A percentile compares a stretch with the other conserved stretches of the same genome.
Conservation (phyloP, 2,329 filamentous ascomycete genomes). For the Ophiobolus disseminans region DNA sequence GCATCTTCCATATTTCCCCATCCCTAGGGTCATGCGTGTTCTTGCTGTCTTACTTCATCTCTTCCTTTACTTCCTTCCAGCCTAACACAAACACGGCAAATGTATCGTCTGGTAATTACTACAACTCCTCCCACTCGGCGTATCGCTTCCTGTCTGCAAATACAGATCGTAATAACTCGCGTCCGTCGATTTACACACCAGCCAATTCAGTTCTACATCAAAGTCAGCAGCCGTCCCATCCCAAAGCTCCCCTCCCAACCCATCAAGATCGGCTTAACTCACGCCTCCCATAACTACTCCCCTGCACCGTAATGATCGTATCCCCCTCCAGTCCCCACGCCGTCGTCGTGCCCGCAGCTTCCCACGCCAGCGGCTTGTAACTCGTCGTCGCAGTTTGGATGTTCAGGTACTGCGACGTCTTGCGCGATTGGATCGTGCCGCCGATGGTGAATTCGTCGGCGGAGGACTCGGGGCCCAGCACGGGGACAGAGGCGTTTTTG, state of each 20-base stretch:
- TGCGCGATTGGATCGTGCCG: slow-evolving; percentile 58
- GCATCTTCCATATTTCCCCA: not conserved
- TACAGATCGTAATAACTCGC: slow-evolving; percentile 59
- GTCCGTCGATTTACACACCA: slow-evolving; percentile 54
- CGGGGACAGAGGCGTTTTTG: slow-evolving; percentile 53
- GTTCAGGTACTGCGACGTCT: slow-evolving; percentile 58
- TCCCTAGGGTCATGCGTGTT: not conserved
- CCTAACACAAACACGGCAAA: slow-evolving; percentile 58
- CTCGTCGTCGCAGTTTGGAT: slow-evolving; percentile 55
- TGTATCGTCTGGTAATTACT: slow-evolving; percentile 64
- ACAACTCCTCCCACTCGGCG: slow-evolving; percentile 58
- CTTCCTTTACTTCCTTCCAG: not conserved
- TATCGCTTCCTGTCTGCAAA: slow-evolving; percentile 61
- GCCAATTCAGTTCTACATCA: slow-evolving; percentile 57
- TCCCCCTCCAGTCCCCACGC: slow-evolving; percentile 60
- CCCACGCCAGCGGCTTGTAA: slow-evolving; percentile 61
- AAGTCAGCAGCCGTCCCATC: not conserved
- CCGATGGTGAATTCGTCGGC: slow-evolving; percentile 60
- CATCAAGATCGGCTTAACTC: no score
- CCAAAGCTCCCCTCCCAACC: no score
- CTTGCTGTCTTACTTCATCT: not conserved
- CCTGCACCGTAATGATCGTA: slow-evolving; percentile 57
- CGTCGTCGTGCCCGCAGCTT: slow-evolving; percentile 51
- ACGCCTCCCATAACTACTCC: slow-evolving; percentile 55
- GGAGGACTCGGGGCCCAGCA: slow-evolving; percentile 60